Percentiles rank a stretch among this genome's conserved stretches.
These are phyloP conservation scores for Curvularia verruculosa DNA, from an alignment of 2,329 filamentous ascomycete genomes.

Conservation along the genomic window DNA sequence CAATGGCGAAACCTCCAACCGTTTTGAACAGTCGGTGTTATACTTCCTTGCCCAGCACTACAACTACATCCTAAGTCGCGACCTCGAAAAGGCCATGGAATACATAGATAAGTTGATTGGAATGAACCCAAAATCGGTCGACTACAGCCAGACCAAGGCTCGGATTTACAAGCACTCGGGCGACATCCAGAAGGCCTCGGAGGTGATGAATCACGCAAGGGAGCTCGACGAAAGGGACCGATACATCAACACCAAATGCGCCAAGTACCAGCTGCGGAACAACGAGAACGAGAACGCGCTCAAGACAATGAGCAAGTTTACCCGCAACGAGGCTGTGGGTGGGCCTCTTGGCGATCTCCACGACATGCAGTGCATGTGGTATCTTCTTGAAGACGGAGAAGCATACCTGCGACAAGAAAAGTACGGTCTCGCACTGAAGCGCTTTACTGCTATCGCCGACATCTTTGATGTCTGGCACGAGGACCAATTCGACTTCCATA, in stretches of 20 bases:
- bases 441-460: conserved; percentile 84
- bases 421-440: conserved; percentile 84
- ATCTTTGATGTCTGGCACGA: conserved; percentile 99
- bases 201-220: conserved; percentile 86
- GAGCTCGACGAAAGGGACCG: conserved; percentile 86
- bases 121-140: conserved; percentile 78
- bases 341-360: conserved; percentile 89
- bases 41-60: conserved; percentile 98
- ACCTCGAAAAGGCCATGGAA: conserved; percentile 79
- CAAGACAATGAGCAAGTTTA: conserved; percentile 91
- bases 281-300: conserved; percentile 86
- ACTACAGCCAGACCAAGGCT: conserved; percentile 94
- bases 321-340: conserved; percentile 83
- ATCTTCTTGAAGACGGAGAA: conserved; percentile 91
- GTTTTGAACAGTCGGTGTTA: conserved; percentile 77
- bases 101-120: conserved; percentile 85
- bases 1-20: conserved; percentile 59
- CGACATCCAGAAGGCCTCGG: conserved; percentile 77
- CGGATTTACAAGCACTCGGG: conserved; percentile 92
- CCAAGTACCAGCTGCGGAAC: conserved; percentile 94
- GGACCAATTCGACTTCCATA: conserved; percentile 98
- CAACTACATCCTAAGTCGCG: conserved; percentile 86
- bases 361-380: conserved; percentile 99
- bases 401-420: conserved; percentile 83
- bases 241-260: conserved; percentile 97